A percentile compares a stretch with the other conserved stretches of the same genome.
Evolutionary conservation across 2,329 filamentous ascomycete genomes (phyloP).

Genomic region (Stagonosporopsis chrysanthemi): DNA sequence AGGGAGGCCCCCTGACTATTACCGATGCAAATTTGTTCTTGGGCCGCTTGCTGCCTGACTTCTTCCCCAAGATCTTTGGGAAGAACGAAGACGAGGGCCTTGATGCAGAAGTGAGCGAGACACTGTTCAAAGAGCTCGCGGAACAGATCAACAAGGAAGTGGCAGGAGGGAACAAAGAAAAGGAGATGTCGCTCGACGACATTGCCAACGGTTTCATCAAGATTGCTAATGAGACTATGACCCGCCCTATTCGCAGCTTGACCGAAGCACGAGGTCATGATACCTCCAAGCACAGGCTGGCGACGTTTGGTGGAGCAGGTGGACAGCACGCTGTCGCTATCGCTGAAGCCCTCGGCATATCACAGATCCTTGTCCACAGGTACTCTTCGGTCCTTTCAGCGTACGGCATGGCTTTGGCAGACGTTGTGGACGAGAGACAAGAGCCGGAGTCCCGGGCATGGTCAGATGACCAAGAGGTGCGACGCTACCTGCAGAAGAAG

Average conservation of each 20-base stretch:
- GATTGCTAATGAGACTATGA: slow-evolving; percentile 92
- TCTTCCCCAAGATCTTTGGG: slow-evolving; percentile 95
- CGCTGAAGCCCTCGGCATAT: slow-evolving; percentile 81
- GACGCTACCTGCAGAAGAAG: slow-evolving; percentile 71
- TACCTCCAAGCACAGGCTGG: slow-evolving; percentile 86
- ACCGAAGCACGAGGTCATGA: slow-evolving; percentile 94
- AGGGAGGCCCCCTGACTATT: slow-evolving; percentile 88
- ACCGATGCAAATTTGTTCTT: slow-evolving; percentile 91
- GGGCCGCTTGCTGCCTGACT: slow-evolving; percentile 83
- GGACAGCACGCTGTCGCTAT: slow-evolving; percentile 94
- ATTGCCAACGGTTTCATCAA: slow-evolving; percentile 89
- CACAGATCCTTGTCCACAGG: slow-evolving; percentile 83
- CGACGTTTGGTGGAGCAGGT: slow-evolving; percentile 90
- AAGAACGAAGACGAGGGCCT: slow-evolving; percentile 84
- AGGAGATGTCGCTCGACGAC: slow-evolving; percentile 78
- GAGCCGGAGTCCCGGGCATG: slow-evolving; percentile 72
- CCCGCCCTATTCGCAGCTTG: slow-evolving; percentile 84
- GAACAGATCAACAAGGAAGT: slow-evolving; percentile 80
- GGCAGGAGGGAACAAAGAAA: slow-evolving; percentile 63
- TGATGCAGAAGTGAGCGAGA: slow-evolving; percentile 77
- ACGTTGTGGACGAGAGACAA: slow-evolving; percentile 91
- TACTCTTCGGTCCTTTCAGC: slow-evolving; percentile 91
- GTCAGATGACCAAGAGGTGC: slow-evolving; percentile 64
- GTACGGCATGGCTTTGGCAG: slow-evolving; percentile 91
- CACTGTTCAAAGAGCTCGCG: slow-evolving; percentile 77